A percentile compares a stretch with the other conserved stretches of the same genome.
These are phyloP conservation scores for Saksenaea vasiformis DNA, from an alignment of 371 early-diverging fungal species.

Conservation along the genomic window DNA sequence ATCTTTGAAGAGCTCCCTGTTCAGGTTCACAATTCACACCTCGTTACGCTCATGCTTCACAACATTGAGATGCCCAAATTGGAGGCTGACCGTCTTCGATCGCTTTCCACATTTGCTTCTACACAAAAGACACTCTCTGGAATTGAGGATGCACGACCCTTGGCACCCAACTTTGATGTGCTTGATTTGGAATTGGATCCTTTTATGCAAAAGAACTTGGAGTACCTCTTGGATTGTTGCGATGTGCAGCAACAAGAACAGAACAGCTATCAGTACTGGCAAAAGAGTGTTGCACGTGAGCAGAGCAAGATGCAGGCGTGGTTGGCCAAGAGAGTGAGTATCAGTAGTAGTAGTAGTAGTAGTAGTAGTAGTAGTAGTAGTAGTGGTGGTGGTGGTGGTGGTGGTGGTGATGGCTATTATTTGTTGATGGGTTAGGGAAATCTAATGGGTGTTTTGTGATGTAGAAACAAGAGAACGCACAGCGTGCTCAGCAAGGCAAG, in stretches of 20 bases:
- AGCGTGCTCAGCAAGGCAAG: conserved; percentile 74
- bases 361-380: too few relatives aligned
- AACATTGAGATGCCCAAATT: conserved; percentile 69
- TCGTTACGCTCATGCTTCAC: conserved; percentile 79
- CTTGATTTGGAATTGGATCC: conserved; percentile 82
- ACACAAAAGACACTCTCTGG: conserved; percentile 38
- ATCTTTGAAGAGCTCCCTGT: conserved; percentile 92
- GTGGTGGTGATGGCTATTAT: too few relatives aligned
- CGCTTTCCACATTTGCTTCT: conserved; percentile 47
- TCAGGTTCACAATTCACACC: conserved; percentile 80
- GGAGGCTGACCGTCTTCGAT: conserved; percentile 47
- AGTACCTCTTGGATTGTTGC: conserved; percentile 83
- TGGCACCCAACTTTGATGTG: conserved; percentile 82
- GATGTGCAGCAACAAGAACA: conserved; percentile 92
- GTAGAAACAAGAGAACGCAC: conserved; percentile 77
- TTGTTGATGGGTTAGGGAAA: neutral
- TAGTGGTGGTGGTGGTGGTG: too few relatives aligned
- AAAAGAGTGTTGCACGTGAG: conserved; percentile 87
- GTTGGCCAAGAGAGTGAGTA: conserved; percentile 59
- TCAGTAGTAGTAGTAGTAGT: too few relatives aligned
- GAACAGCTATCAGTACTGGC: conserved; percentile 93
- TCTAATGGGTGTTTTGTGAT: conserved; percentile 8
- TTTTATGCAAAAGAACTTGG: conserved; percentile 87
- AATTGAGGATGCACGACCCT: conserved; percentile 53
- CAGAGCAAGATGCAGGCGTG: conserved; percentile 71